A percentile compares a stretch with the other conserved stretches of the same genome.
These are phyloP conservation scores for Raffaelea ambrosiae DNA, from an alignment of 2,329 filamentous ascomycete genomes.

Conservation along the genomic window DNA sequence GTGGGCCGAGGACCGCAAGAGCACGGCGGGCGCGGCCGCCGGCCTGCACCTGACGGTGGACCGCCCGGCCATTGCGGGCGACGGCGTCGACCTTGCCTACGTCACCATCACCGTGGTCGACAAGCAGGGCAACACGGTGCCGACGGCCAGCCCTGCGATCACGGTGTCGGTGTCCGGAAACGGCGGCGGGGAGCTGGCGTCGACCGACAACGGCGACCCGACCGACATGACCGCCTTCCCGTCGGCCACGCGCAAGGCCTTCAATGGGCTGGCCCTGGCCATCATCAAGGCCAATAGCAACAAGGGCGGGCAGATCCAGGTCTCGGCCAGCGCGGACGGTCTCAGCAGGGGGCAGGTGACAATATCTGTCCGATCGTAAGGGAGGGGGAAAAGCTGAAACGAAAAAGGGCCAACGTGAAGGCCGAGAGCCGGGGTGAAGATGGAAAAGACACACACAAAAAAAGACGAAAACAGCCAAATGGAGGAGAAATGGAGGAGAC, in stretches of 20 bases:
- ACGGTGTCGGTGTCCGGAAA: slow-evolving; percentile 32
- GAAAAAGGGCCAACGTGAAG: too few relatives aligned
- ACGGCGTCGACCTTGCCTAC: slow-evolving; percentile 38
- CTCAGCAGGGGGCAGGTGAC: slow-evolving; percentile 8
- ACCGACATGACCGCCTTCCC: slow-evolving; percentile 34
- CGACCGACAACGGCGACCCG: slow-evolving; percentile 44
- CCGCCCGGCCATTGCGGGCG: slow-evolving; percentile 25
- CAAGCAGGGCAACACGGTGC: slow-evolving; percentile 31
- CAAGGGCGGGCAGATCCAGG: slow-evolving; percentile 9
- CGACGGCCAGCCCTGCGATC: slow-evolving; percentile 30
- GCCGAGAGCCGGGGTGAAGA: too few relatives aligned
- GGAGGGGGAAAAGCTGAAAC: too few relatives aligned
- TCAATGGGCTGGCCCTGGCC: slow-evolving; percentile 30
- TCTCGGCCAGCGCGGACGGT: slow-evolving; percentile 12
- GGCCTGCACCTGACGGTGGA: slow-evolving; percentile 28
- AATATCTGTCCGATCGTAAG: too few relatives aligned
- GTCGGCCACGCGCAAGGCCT: slow-evolving; percentile 28
- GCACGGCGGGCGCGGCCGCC: slow-evolving; percentile 31
- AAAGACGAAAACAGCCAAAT: too few relatives aligned
- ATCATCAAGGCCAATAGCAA: slow-evolving; percentile 26
- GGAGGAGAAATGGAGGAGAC: too few relatives aligned
- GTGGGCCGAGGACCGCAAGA: slow-evolving; percentile 34
- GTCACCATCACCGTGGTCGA: slow-evolving; percentile 37
- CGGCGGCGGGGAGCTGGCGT: slow-evolving; percentile 31
- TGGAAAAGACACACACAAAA: too few relatives aligned